Evolutionary conservation across 2,329 filamentous ascomycete genomes (phyloP).

Genomic region (Sporothrix pseudoabietina): DNA sequence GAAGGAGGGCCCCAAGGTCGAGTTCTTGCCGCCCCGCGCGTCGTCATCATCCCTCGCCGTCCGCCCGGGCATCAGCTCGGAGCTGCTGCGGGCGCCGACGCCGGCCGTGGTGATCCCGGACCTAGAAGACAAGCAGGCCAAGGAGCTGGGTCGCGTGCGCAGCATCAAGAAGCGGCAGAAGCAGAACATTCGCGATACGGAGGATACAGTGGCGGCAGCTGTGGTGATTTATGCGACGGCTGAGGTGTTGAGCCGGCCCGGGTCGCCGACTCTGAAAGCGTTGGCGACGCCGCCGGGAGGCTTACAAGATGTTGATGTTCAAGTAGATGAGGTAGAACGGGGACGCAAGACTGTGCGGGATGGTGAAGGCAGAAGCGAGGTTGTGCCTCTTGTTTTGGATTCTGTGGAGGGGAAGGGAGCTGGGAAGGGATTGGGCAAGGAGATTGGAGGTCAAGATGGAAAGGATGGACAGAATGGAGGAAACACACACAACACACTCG

Average conservation of each 20-base stretch:
- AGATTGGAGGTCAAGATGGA: neutral
- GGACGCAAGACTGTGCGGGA: slow-evolving; percentile 26
- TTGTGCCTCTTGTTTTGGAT: slow-evolving; percentile 29
- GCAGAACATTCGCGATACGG: slow-evolving; percentile 50
- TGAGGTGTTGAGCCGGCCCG: slow-evolving; percentile 50
- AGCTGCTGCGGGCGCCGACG: slow-evolving; percentile 46
- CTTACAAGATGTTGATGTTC: slow-evolving; percentile 12
- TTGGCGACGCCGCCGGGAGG: slow-evolving; percentile 30
- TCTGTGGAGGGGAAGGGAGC: slow-evolving; percentile 23
- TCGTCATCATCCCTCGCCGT: slow-evolving; percentile 30
- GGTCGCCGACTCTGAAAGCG: slow-evolving; percentile 40
- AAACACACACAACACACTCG: slow-evolving; percentile 23
- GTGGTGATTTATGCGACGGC: slow-evolving; percentile 58
- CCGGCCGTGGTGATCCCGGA: slow-evolving; percentile 53
- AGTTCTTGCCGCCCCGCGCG: slow-evolving; percentile 29
- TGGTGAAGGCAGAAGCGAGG: slow-evolving; percentile 3
- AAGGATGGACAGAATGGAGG: slow-evolving; percentile 35
- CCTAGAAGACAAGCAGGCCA: slow-evolving; percentile 44
- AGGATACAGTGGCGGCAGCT: slow-evolving; percentile 57
- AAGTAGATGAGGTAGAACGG: slow-evolving; percentile 20
- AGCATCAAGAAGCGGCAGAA: slow-evolving; percentile 51
- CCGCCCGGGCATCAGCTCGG: slow-evolving; percentile 37
- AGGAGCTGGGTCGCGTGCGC: slow-evolving; percentile 47
- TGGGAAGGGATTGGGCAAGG: slow-evolving; percentile 26
- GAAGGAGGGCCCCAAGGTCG: neutral